Percentiles rank a stretch among this genome's conserved stretches.
phyloP scores from a whole-genome alignment of 176 grass and related monocot species.

The Oryza nivara region DNA sequence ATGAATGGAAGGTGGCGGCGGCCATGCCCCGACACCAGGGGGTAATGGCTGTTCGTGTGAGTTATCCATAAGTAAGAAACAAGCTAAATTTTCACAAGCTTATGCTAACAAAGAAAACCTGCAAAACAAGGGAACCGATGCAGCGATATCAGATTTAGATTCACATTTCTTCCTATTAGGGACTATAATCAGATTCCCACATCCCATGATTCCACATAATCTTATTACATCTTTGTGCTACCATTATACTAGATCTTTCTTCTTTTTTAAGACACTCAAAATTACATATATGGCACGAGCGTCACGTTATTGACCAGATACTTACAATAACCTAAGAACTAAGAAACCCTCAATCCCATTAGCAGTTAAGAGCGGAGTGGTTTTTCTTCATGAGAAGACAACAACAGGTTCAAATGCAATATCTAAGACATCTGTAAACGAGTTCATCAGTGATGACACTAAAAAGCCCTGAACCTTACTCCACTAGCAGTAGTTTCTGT shows the following conservation, averaged over 20 bases:
- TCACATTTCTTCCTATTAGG: background rate
- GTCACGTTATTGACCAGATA: background rate
- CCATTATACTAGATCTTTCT: background rate
- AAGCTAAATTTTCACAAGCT: slow-evolving; percentile 30
- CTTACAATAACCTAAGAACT: background rate
- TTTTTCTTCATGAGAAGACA: background rate
- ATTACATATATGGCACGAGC: background rate
- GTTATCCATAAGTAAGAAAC: slow-evolving; percentile 44
- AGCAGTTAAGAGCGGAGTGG: background rate
- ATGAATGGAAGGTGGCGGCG: slow-evolving; percentile 27
- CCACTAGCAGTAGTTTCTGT: background rate
- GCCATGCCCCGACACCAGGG: slow-evolving; percentile 56
- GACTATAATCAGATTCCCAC: background rate
- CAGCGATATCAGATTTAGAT: slow-evolving; percentile 32
- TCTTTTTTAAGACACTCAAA: background rate
- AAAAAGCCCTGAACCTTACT: background rate
- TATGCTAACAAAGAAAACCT: slow-evolving; percentile 18
- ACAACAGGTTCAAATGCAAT: background rate
- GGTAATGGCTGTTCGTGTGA: slow-evolving; percentile 61
- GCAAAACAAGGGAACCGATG: slow-evolving; percentile 8
- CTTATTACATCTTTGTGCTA: background rate
- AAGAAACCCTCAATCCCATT: background rate
- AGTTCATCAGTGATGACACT: background rate
- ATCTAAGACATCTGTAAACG: background rate
- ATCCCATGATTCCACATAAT: slow-evolving; percentile 14